Conservation (phyloP, 2,329 filamentous ascomycete genomes). For the Talaromyces sp. region DNA sequence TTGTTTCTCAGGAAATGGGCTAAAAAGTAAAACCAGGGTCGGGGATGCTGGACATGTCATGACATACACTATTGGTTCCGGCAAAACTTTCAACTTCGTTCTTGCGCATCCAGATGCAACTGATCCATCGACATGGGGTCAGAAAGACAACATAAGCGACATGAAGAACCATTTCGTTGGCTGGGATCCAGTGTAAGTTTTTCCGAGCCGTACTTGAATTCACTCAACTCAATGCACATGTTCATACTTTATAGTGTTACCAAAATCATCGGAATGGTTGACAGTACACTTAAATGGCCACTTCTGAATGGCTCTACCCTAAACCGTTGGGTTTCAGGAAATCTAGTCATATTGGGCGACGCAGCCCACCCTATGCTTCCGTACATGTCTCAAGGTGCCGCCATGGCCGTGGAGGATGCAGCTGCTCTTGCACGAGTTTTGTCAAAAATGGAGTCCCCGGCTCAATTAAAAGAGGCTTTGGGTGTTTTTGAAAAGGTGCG, state of each 20-base stretch:
- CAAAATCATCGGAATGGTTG: slow-evolving; percentile 44
- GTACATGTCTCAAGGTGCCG: slow-evolving; percentile 51
- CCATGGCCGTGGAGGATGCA: slow-evolving; percentile 63
- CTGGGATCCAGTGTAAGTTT: slow-evolving; percentile 57
- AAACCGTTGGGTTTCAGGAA: slow-evolving; percentile 40
- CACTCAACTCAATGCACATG: background rate
- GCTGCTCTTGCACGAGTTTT: slow-evolving; percentile 50
- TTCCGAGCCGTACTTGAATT: slow-evolving; percentile 28
- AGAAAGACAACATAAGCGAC: slow-evolving; percentile 38
- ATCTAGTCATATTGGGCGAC: slow-evolving; percentile 42
- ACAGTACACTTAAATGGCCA: slow-evolving; percentile 64
- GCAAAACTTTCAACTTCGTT: slow-evolving; percentile 60
- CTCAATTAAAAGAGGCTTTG: slow-evolving; percentile 29
- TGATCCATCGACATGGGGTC: slow-evolving; percentile 48
- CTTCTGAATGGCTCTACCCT: slow-evolving; percentile 48
- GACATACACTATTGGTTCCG: slow-evolving; percentile 52
- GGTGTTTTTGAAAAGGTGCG: slow-evolving; percentile 34
- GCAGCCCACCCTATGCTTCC: slow-evolving; percentile 62
- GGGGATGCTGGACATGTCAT: slow-evolving; percentile 61
- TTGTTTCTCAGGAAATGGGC: background rate
- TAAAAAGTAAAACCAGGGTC: background rate
- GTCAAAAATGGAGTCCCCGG: slow-evolving; percentile 18
- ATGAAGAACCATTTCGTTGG: slow-evolving; percentile 47
- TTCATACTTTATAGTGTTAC: slow-evolving; percentile 14
- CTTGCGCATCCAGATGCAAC: slow-evolving; percentile 61